Evolutionary conservation across 2,329 filamentous ascomycete genomes (phyloP).

Genomic region (Epichloe gansuensis): DNA sequence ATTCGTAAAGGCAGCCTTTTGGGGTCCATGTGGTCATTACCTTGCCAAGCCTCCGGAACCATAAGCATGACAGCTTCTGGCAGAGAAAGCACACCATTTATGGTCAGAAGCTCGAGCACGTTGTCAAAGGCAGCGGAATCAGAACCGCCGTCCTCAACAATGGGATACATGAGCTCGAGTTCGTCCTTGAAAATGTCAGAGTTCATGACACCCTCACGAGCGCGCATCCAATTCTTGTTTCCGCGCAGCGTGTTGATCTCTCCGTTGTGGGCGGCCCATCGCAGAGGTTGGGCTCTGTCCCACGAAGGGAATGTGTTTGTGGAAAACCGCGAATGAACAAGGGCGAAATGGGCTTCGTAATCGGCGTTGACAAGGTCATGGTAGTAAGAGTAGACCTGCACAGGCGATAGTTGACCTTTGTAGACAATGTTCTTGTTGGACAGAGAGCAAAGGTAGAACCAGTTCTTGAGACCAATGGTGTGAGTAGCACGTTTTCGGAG

Average conservation of each 20-base stretch:
- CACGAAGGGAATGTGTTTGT: constrained; percentile 98
- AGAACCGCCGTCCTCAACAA: constrained; percentile 92
- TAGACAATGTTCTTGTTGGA: constrained; percentile 99
- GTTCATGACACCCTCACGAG: constrained; percentile 86
- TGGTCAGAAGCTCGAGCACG: constrained; percentile 82
- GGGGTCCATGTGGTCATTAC: constrained; percentile 81
- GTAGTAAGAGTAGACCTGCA: constrained; percentile 97
- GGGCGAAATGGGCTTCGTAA: constrained; percentile 91
- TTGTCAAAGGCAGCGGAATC: constrained; percentile 97
- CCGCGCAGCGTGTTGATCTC: constrained; percentile 96
- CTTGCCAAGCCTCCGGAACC: constrained; percentile 97
- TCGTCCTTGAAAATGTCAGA: constrained; percentile 89
- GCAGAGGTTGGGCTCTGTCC: constrained; percentile 90
- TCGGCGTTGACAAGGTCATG: constrained; percentile 94
- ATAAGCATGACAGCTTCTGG: constrained; percentile 97
- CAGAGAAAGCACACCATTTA: constrained; percentile 89
- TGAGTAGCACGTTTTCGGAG: constrained; percentile 91
- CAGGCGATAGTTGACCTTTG: constrained; percentile 88
- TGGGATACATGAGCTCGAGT: constrained; percentile 79
- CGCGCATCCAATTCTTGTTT: constrained; percentile 99
- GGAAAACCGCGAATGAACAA: constrained; percentile 94
- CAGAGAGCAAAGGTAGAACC: constrained; percentile 96
- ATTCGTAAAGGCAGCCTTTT: constrained; percentile 99
- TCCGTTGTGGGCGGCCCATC: constrained; percentile 97
- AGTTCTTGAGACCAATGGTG: constrained; percentile 89